Evolutionary conservation across 805 yeast species (phyloP), one percentile per base, ranked within the genome.

Genomic region (Saccharomycopsis capsularis): DNA sequence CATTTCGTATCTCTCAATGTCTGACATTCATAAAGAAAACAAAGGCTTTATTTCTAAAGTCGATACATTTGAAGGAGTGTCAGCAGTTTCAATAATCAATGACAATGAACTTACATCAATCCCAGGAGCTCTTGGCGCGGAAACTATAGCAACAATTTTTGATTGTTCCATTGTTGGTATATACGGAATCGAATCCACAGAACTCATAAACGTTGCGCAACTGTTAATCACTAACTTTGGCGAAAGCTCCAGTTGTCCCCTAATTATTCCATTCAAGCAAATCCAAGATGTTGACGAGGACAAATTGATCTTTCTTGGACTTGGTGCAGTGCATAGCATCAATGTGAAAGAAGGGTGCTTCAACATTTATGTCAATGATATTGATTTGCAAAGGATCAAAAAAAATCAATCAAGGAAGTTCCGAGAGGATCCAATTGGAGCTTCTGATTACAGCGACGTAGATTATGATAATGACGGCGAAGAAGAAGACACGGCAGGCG

Each of bases 161-260:
- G 51, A 51, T 39, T 47, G 56, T 21, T 37, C 52, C 16, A 42
- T 53, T n/a, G 39, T 47, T 3, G 52, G 42, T 6, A 9, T 53
- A 2, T 53, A 51, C 41, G 49, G 43, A 4, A 40, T 53, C 9
- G 48, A 49, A 7, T 22, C n/a, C n/a, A n/a, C n/a, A n/a, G n/a
- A n/a, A n/a, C n/a, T n/a, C n/a, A n/a, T n/a, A n/a, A n/a, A n/a
- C n/a, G n/a, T n/a, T n/a, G n/a, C n/a, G n/a, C n/a, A n/a, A n/a
- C n/a, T n/a, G n/a, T n/a, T n/a, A n/a, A n/a, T n/a, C n/a, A n/a
- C n/a, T n/a, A n/a, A n/a, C n/a, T n/a, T n/a, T n/a, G n/a, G n/a
- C n/a, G n/a, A n/a, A n/a, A n/a, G n/a, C n/a, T n/a, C n/a, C n/a
- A 36, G 27, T 16, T 6, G 15, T 27, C 40, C 47, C 27, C 15